phyloP scores from a whole-genome alignment of 768 basidiomycete genomes.

The Collybia mongolica region DNA sequence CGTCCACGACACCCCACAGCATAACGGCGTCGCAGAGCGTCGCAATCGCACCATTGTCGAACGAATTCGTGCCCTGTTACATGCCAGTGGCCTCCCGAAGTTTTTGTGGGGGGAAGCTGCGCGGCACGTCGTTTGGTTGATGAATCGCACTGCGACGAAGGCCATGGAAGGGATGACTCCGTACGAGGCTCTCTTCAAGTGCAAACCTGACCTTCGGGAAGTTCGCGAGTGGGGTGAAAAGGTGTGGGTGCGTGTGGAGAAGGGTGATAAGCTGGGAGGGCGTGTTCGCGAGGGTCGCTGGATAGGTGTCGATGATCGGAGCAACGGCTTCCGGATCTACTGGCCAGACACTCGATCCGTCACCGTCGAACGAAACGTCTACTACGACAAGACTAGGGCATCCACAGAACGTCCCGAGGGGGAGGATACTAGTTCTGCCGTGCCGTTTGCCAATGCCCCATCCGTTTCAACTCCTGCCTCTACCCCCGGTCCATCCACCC shows the following conservation, averaged over 20 bases:
- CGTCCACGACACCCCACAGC: constrained; percentile 27
- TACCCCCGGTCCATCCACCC: background rate
- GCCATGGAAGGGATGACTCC: constrained; percentile 25
- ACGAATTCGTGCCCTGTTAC: constrained; percentile 30
- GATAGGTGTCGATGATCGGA: constrained; percentile 22
- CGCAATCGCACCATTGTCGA: constrained; percentile 36
- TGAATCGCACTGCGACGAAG: constrained; percentile 19
- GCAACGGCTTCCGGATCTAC: constrained; percentile 28
- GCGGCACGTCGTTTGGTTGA: constrained; percentile 30
- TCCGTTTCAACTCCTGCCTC: background rate
- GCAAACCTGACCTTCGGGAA: constrained; percentile 27
- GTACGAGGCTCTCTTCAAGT: constrained; percentile 21
- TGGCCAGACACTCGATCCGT: constrained; percentile 28
- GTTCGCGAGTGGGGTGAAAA: constrained; percentile 32
- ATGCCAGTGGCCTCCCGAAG: constrained; percentile 29
- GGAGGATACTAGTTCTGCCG: constrained; percentile 20
- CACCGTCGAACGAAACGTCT: constrained; percentile 26
- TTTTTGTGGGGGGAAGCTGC: constrained; percentile 39
- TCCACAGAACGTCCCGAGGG: constrained; percentile 21
- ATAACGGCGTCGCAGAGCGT: constrained; percentile 42
- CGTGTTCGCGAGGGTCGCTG: constrained; percentile 17
- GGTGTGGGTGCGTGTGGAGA: constrained; percentile 28
- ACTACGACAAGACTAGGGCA: constrained; percentile 14
- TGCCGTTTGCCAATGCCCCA: background rate
- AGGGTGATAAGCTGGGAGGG: constrained; percentile 23